phyloP scores from a whole-genome alignment of 23 red algal genomes.

The Agarophyton chilense region DNA sequence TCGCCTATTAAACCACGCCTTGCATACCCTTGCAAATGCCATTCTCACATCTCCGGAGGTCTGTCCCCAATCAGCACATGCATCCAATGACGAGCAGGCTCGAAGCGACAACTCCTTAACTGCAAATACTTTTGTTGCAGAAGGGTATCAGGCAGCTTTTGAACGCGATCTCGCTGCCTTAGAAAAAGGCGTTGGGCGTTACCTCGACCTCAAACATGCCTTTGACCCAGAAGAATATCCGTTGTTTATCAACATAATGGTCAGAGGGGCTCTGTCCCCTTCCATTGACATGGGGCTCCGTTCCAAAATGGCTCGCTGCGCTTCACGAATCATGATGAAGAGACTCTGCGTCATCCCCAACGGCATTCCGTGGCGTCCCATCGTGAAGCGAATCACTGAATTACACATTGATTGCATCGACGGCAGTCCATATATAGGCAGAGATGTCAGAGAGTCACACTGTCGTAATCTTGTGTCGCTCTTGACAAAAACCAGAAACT shows the following conservation, averaged over 20 bases:
- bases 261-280: conserved; percentile 61
- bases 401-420: conserved; percentile 78
- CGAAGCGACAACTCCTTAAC: not conserved
- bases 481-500: conserved; percentile 51
- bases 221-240: conserved; percentile 45
- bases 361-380: conserved; percentile 68
- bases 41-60: conserved; percentile 24
- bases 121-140: not conserved
- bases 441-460: conserved; percentile 85
- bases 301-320: conserved; percentile 70
- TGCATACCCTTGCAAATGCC: conserved; percentile 30
- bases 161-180: conserved; percentile 80
- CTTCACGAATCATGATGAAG: conserved; percentile 50
- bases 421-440: conserved; percentile 78
- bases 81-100: not conserved
- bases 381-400: conserved; percentile 54
- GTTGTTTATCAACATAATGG: conserved; percentile 30
- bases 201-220: conserved; percentile 75
- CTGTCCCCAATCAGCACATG: not conserved
- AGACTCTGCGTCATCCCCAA: conserved; percentile 50
- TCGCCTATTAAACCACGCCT: conserved; percentile 33
- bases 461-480: conserved; percentile 80
- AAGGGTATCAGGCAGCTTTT: conserved; percentile 51
- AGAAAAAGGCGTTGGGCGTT: conserved; percentile 78
- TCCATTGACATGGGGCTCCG: conserved; percentile 78